Percentiles rank a stretch among this genome's conserved stretches.
phyloP scores from a whole-genome alignment of 2,329 filamentous ascomycete species.

The Capronia coronata region DNA sequence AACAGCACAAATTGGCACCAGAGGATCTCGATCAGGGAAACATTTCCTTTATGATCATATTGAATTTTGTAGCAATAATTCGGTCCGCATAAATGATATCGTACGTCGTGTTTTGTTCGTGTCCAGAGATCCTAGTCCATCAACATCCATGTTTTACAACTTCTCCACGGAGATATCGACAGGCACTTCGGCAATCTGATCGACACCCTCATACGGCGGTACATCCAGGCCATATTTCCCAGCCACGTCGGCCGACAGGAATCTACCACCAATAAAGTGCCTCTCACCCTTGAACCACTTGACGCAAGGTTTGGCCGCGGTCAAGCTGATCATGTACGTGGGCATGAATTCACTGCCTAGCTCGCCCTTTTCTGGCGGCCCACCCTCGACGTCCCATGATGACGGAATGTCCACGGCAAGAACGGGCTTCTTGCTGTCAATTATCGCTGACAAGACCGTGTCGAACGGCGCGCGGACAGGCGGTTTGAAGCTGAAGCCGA shows the following conservation, averaged over 20 bases:
- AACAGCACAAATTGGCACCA: too few relatives aligned
- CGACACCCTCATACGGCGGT: constrained; percentile 74
- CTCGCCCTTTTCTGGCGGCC: constrained; percentile 65
- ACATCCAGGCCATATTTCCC: constrained; percentile 81
- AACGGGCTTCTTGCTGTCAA: constrained; percentile 64
- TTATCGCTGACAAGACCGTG: constrained; percentile 68
- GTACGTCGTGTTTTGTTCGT: too few relatives aligned
- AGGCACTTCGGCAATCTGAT: constrained; percentile 71
- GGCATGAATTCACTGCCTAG: constrained; percentile 77
- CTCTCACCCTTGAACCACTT: constrained; percentile 69
- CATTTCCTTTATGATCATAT: too few relatives aligned
- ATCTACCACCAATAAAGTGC: constrained; percentile 90
- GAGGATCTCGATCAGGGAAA: too few relatives aligned
- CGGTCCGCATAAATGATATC: too few relatives aligned
- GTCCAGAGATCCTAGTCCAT: background rate
- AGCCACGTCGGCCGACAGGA: constrained; percentile 69
- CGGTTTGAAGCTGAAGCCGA: constrained; percentile 90
- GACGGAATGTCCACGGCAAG: constrained; percentile 89
- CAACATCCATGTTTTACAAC: constrained; percentile 12
- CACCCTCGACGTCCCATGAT: constrained; percentile 86
- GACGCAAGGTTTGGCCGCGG: constrained; percentile 85
- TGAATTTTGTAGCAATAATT: too few relatives aligned
- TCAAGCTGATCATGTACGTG: constrained; percentile 73
- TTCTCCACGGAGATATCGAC: constrained; percentile 27
- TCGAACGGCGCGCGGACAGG: constrained; percentile 90